Evolutionary conservation across 2,329 filamentous ascomycete genomes (phyloP).

Genomic region (Aspergillus neoniger): DNA sequence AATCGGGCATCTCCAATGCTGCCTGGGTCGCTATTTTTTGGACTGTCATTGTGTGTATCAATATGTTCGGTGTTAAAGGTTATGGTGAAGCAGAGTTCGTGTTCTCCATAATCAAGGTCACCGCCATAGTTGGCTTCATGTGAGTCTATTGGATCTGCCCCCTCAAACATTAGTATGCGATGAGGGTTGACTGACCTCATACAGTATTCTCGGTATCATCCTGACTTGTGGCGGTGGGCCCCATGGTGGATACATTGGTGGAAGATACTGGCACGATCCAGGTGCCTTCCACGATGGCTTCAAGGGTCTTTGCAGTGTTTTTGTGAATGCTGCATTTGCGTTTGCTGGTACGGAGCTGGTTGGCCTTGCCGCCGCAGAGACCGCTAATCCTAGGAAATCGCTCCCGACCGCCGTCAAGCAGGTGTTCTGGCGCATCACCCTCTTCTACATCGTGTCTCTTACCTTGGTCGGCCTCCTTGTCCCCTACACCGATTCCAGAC

Average conservation of each 20-base stretch:
- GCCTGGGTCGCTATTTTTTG: slow-evolving; percentile 85
- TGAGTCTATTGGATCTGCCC: slow-evolving; percentile 44
- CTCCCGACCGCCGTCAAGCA: slow-evolving; percentile 87
- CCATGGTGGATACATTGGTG: slow-evolving; percentile 75
- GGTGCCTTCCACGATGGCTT: slow-evolving; percentile 73
- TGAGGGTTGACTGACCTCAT: slow-evolving; percentile 19
- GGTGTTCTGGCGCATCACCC: slow-evolving; percentile 89
- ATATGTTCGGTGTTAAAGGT: slow-evolving; percentile 82
- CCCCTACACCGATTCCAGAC: slow-evolving; percentile 65
- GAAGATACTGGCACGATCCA: slow-evolving; percentile 71
- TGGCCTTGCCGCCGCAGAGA: slow-evolving; percentile 62
- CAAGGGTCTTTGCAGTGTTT: slow-evolving; percentile 64
- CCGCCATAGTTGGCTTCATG: slow-evolving; percentile 87
- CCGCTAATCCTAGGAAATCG: slow-evolving; percentile 63
- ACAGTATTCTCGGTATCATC: slow-evolving; percentile 78
- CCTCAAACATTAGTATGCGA: background rate
- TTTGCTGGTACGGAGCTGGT: slow-evolving; percentile 65
- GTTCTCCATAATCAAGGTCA: slow-evolving; percentile 82
- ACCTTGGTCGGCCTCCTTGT: slow-evolving; percentile 81
- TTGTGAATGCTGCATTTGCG: slow-evolving; percentile 64
- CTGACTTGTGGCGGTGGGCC: slow-evolving; percentile 80
- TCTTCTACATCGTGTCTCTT: slow-evolving; percentile 86
- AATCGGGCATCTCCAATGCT: slow-evolving; percentile 62
- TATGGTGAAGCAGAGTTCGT: slow-evolving; percentile 90
- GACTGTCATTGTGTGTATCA: slow-evolving; percentile 73